Base-by-base conservation (phyloP, 805 yeast species). In the Saturnispora bothae region DNA sequence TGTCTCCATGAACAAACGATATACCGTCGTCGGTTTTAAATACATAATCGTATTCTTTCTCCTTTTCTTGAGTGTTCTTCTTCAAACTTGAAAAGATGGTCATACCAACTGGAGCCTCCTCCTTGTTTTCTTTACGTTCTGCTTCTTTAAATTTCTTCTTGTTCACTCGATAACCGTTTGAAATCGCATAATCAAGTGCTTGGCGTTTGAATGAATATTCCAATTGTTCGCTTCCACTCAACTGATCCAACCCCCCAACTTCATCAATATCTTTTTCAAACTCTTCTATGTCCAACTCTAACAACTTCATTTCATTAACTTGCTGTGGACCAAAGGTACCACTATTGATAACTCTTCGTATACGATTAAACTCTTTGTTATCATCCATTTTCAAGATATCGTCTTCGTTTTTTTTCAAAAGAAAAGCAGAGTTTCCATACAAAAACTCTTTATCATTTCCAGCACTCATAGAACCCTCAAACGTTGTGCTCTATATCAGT, bases 21-120 rank as follows among this genome's bases (percentile, higher is more conserved):
- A 78, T 69, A 41, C 65, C 63, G 40, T 80, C 83, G 0, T 83
- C 92, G n/a, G n/a, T n/a, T n/a, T n/a, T n/a, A 57, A 81, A 81
- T 0, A 84, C 89, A 59, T 66, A 84, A 10, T 82, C 94, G 50
- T 80, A 83, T 30, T 73, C 56, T 7, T 65, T 64, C 26, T 56
- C 66, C 0, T 42, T 43, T 23, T 52, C 53, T 31, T 48, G 29
- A 13, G 28, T 14, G 10, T 26, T 35, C 18, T 31, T 36, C 34
- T 49, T 44, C 28, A 45, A 28, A 23, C 40, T 38, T 3, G 28
- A 52, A 19, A 36, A 46, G 4, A 42, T 23, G 36, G n/a, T 19
- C 2, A n/a, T 3, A 8, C 25, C 21, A n/a, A 10, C 8, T 31
- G 12, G 14, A 3, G 9, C 14, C 12, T 14, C 31, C 18, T 31